Evolutionary conservation across 202 grass and related monocot genomes (phyloP).

Genomic region (Carex arenaria): DNA sequence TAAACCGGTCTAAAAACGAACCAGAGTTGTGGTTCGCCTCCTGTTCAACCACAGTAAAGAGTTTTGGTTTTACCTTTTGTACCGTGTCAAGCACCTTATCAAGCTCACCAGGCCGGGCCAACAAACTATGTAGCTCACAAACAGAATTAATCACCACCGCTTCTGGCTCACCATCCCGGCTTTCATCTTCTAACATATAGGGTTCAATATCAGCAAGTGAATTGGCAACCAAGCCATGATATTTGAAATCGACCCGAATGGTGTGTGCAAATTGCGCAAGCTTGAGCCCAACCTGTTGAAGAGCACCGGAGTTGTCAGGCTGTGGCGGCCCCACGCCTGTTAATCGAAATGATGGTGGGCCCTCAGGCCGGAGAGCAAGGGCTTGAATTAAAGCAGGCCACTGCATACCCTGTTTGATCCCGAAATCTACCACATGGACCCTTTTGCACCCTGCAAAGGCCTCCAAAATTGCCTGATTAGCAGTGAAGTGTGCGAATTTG

Average conservation of each 20-base stretch:
- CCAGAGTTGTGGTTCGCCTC: constrained; percentile 86
- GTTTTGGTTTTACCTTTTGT: constrained; percentile 60
- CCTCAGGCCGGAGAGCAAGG: constrained; percentile 75
- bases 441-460: constrained; percentile 78
- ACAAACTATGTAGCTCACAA: constrained; percentile 71
- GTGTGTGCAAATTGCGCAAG: constrained; percentile 74
- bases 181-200: constrained; percentile 57
- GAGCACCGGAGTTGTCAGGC: constrained; percentile 61
- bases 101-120: constrained; percentile 53
- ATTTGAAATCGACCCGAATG: constrained; percentile 88
- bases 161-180: constrained; percentile 42
- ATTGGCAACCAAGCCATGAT: constrained; percentile 63
- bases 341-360: constrained; percentile 66
- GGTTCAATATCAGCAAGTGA: constrained; percentile 83
- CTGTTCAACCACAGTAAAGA: constrained; percentile 85
- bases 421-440: constrained; percentile 94
- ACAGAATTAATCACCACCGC: constrained; percentile 83
- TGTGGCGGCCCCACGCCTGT: constrained; percentile 84
- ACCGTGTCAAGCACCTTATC: constrained; percentile 74
- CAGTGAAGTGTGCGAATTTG: constrained; percentile 98
- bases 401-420: constrained; percentile 95
- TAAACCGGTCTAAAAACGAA: constrained; percentile 78
- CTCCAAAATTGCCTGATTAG: constrained; percentile 96
- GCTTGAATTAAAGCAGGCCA: constrained; percentile 92
- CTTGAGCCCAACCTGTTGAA: constrained; percentile 86